These are phyloP conservation scores for Eimeria brunetti DNA, from an alignment of 169 alveolate species.

Conservation along the genomic window DNA sequence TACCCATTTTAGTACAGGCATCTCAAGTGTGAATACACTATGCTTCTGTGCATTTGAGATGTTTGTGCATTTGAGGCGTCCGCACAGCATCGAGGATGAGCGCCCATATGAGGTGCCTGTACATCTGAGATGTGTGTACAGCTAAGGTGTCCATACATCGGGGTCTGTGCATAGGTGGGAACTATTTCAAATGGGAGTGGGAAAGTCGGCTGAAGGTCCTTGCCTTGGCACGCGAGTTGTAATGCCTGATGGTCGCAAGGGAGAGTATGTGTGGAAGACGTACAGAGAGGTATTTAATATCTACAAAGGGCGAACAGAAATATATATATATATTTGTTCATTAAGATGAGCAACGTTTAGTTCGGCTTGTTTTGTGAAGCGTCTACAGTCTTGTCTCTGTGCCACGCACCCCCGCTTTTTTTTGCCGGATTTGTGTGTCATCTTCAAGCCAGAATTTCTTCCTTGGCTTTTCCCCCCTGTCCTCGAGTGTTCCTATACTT, in stretches of 20 bases:
- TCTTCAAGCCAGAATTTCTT: neutral
- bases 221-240: conserved; percentile 79
- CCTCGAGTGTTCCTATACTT: neutral
- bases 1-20: neutral
- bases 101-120: neutral
- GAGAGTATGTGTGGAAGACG: conserved; percentile 80
- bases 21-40: neutral
- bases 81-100: neutral
- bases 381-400: neutral
- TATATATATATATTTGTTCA: neutral
- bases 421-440: neutral
- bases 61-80: neutral
- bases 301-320: neutral
- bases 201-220: conserved; percentile 67
- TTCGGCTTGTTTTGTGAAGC: no score
- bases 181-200: conserved; percentile 79
- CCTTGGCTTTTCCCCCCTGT: neutral
- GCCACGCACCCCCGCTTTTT: neutral
- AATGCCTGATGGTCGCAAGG: conserved; percentile 70
- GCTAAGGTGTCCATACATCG: neutral
- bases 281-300: conserved; percentile 66
- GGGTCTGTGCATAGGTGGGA: conserved; percentile 78
- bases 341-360: neutral
- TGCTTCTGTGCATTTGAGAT: neutral
- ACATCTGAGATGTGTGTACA: neutral